A percentile compares a stretch with the other conserved stretches of the same genome.
These are phyloP conservation scores for Cyclotella cryptica DNA, from an alignment of 108 stramenopile genomes.

Conservation along the genomic window DNA sequence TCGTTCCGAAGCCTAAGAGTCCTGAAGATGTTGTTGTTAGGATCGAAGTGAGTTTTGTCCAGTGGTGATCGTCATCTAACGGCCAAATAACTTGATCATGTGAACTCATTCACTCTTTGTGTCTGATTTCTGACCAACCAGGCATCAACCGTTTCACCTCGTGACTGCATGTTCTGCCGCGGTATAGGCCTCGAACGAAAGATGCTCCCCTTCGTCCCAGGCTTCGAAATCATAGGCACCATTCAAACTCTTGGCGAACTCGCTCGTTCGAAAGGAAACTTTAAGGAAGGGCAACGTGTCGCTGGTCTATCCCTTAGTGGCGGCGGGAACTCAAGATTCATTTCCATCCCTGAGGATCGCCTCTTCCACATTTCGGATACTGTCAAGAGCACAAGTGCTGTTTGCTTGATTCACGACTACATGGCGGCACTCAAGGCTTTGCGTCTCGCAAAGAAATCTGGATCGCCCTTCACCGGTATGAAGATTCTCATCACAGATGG, in stretches of 20 bases:
- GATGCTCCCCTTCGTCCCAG: slow-evolving; percentile 66
- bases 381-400: slow-evolving; percentile 60
- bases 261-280: slow-evolving; percentile 25
- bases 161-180: slow-evolving; percentile 62
- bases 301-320: slow-evolving; percentile 53
- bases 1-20: slow-evolving; percentile 42
- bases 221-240: slow-evolving; percentile 67
- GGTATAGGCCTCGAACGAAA: slow-evolving; percentile 55
- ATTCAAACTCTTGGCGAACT: slow-evolving; percentile 55
- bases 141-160: slow-evolving; percentile 72
- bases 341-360: slow-evolving; percentile 45
- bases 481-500: slow-evolving; percentile 77
- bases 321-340: slow-evolving; percentile 76
- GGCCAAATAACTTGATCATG: too few species aligned
- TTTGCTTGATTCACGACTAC: slow-evolving; percentile 78
- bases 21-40: slow-evolving; percentile 61
- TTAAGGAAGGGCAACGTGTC: slow-evolving; percentile 66
- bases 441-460: slow-evolving; percentile 56
- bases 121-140: slow-evolving; percentile 7
- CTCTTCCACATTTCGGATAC: slow-evolving; percentile 65
- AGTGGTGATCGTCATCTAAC: too few species aligned
- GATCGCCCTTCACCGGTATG: slow-evolving; percentile 57
- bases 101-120: background rate
- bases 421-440: slow-evolving; percentile 77
- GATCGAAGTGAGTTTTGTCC: slow-evolving; percentile 45